These are phyloP conservation scores for Protostelium mycophagum DNA, from an alignment of 78 protist species.

Conservation along the genomic window DNA sequence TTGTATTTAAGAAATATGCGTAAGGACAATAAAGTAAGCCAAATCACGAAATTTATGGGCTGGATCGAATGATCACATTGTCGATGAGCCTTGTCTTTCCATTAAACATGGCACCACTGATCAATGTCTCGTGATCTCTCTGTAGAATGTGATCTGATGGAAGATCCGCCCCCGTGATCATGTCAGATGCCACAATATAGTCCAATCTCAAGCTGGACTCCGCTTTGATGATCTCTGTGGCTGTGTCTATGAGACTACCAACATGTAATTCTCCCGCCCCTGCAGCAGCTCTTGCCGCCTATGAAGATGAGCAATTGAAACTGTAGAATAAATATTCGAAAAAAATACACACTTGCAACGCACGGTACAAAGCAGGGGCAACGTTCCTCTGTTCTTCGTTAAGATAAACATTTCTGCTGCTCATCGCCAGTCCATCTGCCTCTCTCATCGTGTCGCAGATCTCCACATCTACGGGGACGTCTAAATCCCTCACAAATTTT, in stretches of 20 bases:
- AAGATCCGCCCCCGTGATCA: not conserved
- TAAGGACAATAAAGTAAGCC: too few relatives aligned
- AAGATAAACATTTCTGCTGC: conserved; percentile 43
- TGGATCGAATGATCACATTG: not conserved
- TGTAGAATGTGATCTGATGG: too few relatives aligned
- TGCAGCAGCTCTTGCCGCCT: too few relatives aligned
- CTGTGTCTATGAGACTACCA: not conserved
- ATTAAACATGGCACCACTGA: not conserved
- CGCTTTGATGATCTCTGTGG: not conserved
- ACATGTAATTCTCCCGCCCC: not conserved
- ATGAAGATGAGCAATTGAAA: too few relatives aligned
- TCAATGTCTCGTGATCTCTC: not conserved
- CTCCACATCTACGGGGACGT: conserved; percentile 30
- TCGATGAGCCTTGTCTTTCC: not conserved
- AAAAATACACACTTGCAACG: not conserved
- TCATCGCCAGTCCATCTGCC: conserved; percentile 69
- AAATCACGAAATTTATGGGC: too few relatives aligned
- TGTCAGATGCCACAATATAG: not conserved
- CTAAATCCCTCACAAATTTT: conserved; percentile 38
- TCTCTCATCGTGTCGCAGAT: conserved; percentile 63
- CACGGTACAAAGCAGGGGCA: conserved; percentile 21
- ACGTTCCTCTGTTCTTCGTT: conserved; percentile 24
- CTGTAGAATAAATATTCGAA: too few relatives aligned
- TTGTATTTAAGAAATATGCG: too few relatives aligned
- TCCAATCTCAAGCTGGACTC: not conserved